Conservation (phyloP, 768 basidiomycete species). For the Mycena epipterygia region DNA sequence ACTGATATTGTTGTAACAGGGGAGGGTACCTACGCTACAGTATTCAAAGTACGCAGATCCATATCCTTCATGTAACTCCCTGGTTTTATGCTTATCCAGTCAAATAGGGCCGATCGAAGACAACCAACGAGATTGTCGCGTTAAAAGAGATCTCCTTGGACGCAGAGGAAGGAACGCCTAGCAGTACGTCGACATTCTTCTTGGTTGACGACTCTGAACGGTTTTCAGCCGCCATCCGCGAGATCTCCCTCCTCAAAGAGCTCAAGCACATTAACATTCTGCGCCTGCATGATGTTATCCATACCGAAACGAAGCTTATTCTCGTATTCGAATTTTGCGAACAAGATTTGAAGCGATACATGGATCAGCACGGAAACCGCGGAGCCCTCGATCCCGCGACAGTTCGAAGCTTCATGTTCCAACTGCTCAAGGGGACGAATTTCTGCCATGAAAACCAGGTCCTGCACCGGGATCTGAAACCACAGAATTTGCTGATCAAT, state of each 20-base stretch:
- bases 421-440: conserved; percentile 95
- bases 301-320: conserved; percentile 97
- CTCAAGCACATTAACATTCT: conserved; percentile 99
- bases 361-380: conserved; percentile 97
- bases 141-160: conserved; percentile 99
- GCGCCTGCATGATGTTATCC: conserved; percentile 97
- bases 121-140: conserved; percentile 98
- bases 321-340: conserved; percentile 99
- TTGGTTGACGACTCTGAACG: too few relatives aligned
- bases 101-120: conserved; percentile 88
- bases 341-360: conserved; percentile 98
- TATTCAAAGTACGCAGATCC: conserved; percentile 83
- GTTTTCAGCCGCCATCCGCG: conserved; percentile 97
- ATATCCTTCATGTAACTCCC: not conserved
- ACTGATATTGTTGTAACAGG: conserved; percentile 59
- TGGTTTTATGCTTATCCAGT: not conserved
- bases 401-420: conserved; percentile 98
- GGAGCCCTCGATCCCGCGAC: conserved; percentile 92
- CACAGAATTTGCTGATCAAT: conserved; percentile 98
- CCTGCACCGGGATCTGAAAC: conserved; percentile 97
- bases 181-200: too few relatives aligned
- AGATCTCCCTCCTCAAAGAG: conserved; percentile 99
- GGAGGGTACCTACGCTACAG: conserved; percentile 95
- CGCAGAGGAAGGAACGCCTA: conserved; percentile 99
- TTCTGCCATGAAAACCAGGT: conserved; percentile 99